These are phyloP conservation scores for Extremus antarcticus DNA, from an alignment of 495 filamentous ascomycete species.

Conservation along the genomic window DNA sequence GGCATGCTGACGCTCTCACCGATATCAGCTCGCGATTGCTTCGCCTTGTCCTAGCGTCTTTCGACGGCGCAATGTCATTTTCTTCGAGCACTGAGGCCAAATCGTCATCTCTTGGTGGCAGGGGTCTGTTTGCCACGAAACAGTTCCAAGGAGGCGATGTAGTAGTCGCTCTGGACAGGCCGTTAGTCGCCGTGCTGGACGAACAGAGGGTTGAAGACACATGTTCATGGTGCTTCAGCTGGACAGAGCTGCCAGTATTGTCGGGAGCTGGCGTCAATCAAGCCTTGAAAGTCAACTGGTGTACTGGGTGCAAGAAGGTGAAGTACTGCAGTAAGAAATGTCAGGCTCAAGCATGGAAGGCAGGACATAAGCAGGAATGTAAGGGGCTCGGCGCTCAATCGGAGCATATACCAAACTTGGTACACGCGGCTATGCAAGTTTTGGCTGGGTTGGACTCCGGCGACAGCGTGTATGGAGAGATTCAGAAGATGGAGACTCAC, in stretches of 20 bases:
- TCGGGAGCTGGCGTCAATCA: constrained; percentile 21
- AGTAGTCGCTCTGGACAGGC: constrained; percentile 22
- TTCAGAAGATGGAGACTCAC: constrained; percentile 41
- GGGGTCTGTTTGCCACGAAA: constrained; percentile 28
- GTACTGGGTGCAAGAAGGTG: constrained; percentile 49
- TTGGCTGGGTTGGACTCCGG: constrained; percentile 27
- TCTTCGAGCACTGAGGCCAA: not conserved
- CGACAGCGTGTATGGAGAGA: constrained; percentile 30
- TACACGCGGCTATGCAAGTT: constrained; percentile 40
- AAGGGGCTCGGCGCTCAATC: constrained; percentile 31
- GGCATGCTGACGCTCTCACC: too few relatives aligned
- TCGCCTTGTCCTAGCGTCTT: too few relatives aligned
- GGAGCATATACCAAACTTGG: constrained; percentile 44
- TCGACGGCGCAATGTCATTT: not conserved
- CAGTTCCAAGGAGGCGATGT: constrained; percentile 19
- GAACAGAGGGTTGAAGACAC: constrained; percentile 24
- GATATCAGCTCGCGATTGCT: too few relatives aligned
- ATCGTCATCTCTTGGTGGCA: constrained; percentile 16
- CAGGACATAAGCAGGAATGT: constrained; percentile 51
- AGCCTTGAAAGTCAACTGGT: constrained; percentile 37
- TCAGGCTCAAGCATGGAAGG: constrained; percentile 51
- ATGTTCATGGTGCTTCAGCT: constrained; percentile 31
- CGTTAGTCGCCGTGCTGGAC: constrained; percentile 27
- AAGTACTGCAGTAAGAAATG: constrained; percentile 63
- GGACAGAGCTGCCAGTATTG: constrained; percentile 22